Conservation (phyloP, 2,329 filamentous ascomycete species). For the Clonostachys solani region DNA sequence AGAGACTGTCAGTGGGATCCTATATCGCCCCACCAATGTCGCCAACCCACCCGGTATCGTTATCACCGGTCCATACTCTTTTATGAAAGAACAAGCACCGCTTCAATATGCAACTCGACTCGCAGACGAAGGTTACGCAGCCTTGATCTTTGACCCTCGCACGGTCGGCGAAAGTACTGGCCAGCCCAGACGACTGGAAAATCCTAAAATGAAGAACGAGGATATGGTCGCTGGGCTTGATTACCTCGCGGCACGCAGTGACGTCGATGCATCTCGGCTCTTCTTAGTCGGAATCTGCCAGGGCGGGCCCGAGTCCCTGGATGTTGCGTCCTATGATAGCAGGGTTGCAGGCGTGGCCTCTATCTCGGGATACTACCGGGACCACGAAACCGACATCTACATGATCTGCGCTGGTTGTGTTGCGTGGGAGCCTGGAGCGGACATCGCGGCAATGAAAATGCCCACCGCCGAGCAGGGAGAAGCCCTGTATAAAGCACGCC, state of each 20-base stretch:
- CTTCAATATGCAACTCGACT: slow-evolving; percentile 20
- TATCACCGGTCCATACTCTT: slow-evolving; percentile 20
- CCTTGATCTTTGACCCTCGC: slow-evolving; percentile 20
- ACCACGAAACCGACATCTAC: slow-evolving; percentile 19
- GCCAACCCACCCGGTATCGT: slow-evolving; percentile 15
- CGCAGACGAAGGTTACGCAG: slow-evolving; percentile 21
- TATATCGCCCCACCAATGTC: slow-evolving; percentile 12
- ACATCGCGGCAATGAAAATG: slow-evolving; percentile 7
- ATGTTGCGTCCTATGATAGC: slow-evolving; percentile 18
- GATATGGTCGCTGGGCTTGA: slow-evolving; percentile 17
- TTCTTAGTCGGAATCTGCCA: slow-evolving; percentile 21
- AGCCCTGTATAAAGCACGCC: slow-evolving; percentile 14
- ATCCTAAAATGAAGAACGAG: slow-evolving; percentile 21
- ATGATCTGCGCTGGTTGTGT: slow-evolving; percentile 22
- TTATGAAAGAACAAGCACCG: slow-evolving; percentile 20
- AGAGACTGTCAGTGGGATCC: slow-evolving; percentile 10
- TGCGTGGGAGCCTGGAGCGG: slow-evolving; percentile 7
- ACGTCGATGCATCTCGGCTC: slow-evolving; percentile 13
- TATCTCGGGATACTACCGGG: slow-evolving; percentile 16
- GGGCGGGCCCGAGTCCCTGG: slow-evolving; percentile 18
- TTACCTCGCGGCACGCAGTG: slow-evolving; percentile 15
- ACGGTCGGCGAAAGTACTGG: slow-evolving; percentile 21
- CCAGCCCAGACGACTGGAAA: slow-evolving; percentile 17
- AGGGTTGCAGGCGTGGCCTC: slow-evolving; percentile 13
- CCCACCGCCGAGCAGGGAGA: slow-evolving; percentile 17